Conservation (phyloP, 257 asterid genomes). For the Plantago elongata region DNA sequence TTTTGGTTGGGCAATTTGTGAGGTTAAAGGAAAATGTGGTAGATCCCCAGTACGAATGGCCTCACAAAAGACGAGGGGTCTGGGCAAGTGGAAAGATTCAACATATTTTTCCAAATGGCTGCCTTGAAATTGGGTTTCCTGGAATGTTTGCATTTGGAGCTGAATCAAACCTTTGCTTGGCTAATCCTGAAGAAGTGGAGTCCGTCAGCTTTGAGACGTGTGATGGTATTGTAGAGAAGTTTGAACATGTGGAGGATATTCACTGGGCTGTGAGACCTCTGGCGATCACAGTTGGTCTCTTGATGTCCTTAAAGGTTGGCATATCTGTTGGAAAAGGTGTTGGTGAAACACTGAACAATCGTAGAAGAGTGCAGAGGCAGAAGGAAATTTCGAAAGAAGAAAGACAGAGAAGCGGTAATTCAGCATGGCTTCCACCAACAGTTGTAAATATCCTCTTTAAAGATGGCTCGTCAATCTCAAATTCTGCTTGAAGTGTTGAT, state of each 20-base stretch:
- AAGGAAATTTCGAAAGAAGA: too few relatives aligned
- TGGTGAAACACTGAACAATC: conserved; percentile 1
- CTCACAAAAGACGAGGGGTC: conserved; percentile 51
- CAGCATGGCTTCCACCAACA: too few relatives aligned
- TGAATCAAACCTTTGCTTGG: conserved; percentile 40
- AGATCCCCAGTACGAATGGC: conserved; percentile 83
- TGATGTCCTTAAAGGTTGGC: conserved; percentile 73
- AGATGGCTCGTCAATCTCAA: too few relatives aligned
- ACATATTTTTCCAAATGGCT: conserved; percentile 72
- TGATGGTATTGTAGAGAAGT: conserved; percentile 52
- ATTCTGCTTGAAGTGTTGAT: too few relatives aligned
- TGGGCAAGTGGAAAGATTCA: conserved; percentile 63
- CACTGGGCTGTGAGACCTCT: conserved; percentile 92
- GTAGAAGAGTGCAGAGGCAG: too few relatives aligned
- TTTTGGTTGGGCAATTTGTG: conserved; percentile 62
- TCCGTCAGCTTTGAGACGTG: conserved; percentile 54
- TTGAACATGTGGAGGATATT: conserved; percentile 80
- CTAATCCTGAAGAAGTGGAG: conserved; percentile 84
- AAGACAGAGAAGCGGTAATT: too few relatives aligned
- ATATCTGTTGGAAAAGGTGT: conserved; percentile 52
- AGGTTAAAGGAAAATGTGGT: conserved; percentile 45
- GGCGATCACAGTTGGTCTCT: conserved; percentile 62
- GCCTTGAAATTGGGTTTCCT: conserved; percentile 68
- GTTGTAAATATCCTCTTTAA: too few relatives aligned
- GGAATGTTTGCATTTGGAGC: conserved; percentile 45